A percentile compares a stretch with the other conserved stretches of the same genome.
These are phyloP conservation scores for Triticum timopheevii DNA, from an alignment of 176 grass and related monocot species.

Conservation along the genomic window DNA sequence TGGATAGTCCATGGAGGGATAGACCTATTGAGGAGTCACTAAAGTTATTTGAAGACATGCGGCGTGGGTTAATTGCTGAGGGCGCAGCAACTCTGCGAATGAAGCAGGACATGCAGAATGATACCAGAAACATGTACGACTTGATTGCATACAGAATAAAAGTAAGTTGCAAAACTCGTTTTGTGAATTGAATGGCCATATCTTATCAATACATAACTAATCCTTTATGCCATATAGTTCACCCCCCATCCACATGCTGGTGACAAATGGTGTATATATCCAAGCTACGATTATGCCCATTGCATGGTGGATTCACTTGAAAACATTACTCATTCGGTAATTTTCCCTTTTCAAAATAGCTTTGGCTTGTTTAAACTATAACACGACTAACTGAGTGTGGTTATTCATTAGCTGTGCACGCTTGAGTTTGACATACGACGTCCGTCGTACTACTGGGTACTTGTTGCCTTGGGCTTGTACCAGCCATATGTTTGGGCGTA, in stretches of 20 bases:
- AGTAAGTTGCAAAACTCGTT: conserved; percentile 47
- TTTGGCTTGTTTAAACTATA: conserved; percentile 12
- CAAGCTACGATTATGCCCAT: conserved; percentile 95
- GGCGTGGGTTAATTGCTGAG: conserved; percentile 73
- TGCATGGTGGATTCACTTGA: conserved; percentile 98
- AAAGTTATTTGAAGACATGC: conserved; percentile 93
- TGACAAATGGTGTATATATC: conserved; percentile 99
- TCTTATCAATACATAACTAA: conserved; percentile 6
- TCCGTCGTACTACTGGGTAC: conserved; percentile 94
- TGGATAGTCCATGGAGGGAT: conserved; percentile 97
- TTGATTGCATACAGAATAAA: conserved; percentile 98
- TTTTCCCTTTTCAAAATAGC: conserved; percentile 5
- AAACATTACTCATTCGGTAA: conserved; percentile 97
- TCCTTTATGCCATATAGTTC: conserved; percentile 52
- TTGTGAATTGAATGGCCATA: conserved; percentile 6
- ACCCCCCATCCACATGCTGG: conserved; percentile 92
- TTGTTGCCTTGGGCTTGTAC: conserved; percentile 84
- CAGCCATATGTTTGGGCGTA: conserved; percentile 98
- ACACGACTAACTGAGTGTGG: background rate
- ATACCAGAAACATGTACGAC: conserved; percentile 98
- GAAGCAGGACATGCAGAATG: conserved; percentile 99
- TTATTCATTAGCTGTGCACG: conserved; percentile 46
- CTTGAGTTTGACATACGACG: conserved; percentile 98
- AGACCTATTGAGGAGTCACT: conserved; percentile 80
- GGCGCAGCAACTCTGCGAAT: conserved; percentile 87